These are phyloP conservation scores for Hypholoma sublateritium DNA, from an alignment of 768 basidiomycete species.

Conservation along the genomic window DNA sequence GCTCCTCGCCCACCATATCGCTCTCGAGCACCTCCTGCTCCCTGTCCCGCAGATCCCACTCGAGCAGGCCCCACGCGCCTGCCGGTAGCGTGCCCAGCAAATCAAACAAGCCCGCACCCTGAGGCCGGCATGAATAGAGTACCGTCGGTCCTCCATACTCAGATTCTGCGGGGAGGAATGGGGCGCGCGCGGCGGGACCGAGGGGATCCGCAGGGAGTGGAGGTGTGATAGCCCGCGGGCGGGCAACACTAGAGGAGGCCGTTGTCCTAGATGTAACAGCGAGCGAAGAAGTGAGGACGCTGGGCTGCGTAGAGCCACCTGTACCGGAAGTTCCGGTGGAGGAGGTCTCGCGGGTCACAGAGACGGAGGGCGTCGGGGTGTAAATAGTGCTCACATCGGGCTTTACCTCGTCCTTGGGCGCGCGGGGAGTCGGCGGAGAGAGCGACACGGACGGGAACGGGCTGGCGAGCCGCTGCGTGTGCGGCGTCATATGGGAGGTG, in stretches of 20 bases:
- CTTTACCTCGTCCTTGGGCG: background rate
- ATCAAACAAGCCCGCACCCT: slow-evolving; percentile 66
- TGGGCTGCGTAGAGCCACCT: background rate
- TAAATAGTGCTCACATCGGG: background rate
- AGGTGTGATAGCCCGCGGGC: slow-evolving; percentile 33
- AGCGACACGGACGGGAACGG: slow-evolving; percentile 15
- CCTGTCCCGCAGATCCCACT: slow-evolving; percentile 67
- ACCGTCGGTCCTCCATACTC: slow-evolving; percentile 48
- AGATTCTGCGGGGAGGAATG: slow-evolving; percentile 51
- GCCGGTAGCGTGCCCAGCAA: slow-evolving; percentile 58
- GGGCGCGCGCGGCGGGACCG: slow-evolving; percentile 49
- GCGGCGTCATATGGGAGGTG: background rate
- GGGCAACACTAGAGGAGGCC: background rate
- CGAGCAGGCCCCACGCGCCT: slow-evolving; percentile 61
- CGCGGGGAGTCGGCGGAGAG: slow-evolving; percentile 7
- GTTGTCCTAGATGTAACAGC: background rate
- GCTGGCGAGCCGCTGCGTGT: slow-evolving; percentile 2
- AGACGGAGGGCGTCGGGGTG: background rate
- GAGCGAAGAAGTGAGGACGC: background rate
- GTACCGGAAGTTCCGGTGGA: background rate
- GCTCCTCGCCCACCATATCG: slow-evolving; percentile 70
- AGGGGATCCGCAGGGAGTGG: slow-evolving; percentile 43
- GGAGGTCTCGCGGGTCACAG: background rate
- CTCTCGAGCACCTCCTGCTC: slow-evolving; percentile 78
- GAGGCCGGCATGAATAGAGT: slow-evolving; percentile 61